These are phyloP conservation scores for Rhizopogon salebrosus DNA, from an alignment of 768 basidiomycete genomes.

Conservation along the genomic window DNA sequence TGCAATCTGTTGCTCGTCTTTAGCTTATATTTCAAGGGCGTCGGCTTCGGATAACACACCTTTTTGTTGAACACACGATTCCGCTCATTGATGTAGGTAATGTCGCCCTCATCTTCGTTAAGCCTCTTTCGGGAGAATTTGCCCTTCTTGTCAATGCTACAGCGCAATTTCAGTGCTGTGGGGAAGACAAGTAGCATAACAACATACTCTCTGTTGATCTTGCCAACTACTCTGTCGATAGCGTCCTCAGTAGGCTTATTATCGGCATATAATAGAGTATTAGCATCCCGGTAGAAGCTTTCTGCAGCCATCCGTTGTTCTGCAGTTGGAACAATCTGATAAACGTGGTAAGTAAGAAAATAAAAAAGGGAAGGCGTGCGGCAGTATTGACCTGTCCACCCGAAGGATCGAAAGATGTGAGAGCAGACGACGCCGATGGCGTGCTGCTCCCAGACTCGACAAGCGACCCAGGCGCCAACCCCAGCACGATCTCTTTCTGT, in stretches of 20 bases:
- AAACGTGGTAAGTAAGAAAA: constrained; percentile 7
- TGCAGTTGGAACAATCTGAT: constrained; percentile 46
- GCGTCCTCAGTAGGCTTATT: constrained; percentile 94
- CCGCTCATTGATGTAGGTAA: constrained; percentile 99
- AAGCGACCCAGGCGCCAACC: constrained; percentile 66
- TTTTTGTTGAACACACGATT: constrained; percentile 99
- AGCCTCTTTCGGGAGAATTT: constrained; percentile 85
- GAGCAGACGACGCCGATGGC: constrained; percentile 23
- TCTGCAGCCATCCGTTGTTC: constrained; percentile 70
- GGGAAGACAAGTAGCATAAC: neutral
- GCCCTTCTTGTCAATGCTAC: constrained; percentile 81
- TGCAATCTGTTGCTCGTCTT: constrained; percentile 55
- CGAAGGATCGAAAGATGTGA: constrained; percentile 50
- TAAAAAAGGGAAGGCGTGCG: neutral
- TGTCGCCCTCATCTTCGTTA: constrained; percentile 92
- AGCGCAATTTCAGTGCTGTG: neutral
- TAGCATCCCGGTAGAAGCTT: constrained; percentile 88
- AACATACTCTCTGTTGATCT: constrained; percentile 91
- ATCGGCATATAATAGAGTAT: constrained; percentile 89
- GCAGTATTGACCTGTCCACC: constrained; percentile 34
- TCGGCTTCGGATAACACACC: constrained; percentile 33
- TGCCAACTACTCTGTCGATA: constrained; percentile 84
- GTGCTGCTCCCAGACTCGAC: constrained; percentile 31
- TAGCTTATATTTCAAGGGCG: neutral
- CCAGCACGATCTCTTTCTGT: constrained; percentile 84